phyloP scores from a whole-genome alignment of 2,329 filamentous ascomycete species.

The Colletotrichum kahawae region DNA sequence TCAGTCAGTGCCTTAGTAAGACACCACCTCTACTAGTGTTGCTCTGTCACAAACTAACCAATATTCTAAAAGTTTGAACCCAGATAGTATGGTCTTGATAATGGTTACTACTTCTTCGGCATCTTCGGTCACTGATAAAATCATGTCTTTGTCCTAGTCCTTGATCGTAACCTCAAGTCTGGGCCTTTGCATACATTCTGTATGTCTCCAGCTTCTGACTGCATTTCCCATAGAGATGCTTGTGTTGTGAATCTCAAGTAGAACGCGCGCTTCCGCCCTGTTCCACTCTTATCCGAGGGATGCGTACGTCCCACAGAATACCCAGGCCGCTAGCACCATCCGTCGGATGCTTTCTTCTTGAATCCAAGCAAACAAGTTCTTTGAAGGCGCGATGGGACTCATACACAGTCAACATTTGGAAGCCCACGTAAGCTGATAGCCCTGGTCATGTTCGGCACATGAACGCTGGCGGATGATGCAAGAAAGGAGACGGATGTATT shows the following conservation, averaged over 20 bases:
- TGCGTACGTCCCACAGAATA: not conserved
- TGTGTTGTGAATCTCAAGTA: not conserved
- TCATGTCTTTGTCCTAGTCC: not conserved
- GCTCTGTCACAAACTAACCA: not conserved
- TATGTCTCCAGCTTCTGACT: not conserved
- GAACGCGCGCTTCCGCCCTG: not conserved
- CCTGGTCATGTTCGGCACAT: not conserved
- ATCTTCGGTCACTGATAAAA: not conserved
- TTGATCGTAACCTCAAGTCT: not conserved
- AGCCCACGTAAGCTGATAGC: not conserved
- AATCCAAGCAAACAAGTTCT: not conserved
- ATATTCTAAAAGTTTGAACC: not conserved
- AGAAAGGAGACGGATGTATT: not conserved
- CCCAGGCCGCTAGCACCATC: not conserved
- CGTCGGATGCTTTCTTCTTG: not conserved
- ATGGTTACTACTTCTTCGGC: not conserved
- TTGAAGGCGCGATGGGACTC: not conserved
- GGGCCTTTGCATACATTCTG: not conserved
- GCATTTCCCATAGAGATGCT: not conserved
- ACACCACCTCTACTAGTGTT: not conserved
- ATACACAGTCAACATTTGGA: not conserved
- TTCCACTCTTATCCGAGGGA: not conserved
- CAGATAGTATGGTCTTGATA: not conserved
- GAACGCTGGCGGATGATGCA: not conserved
- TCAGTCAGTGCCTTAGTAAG: no score